Evolutionary conservation across 2,329 filamentous ascomycete genomes (phyloP).

Genomic region (Zasmidium cellare): DNA sequence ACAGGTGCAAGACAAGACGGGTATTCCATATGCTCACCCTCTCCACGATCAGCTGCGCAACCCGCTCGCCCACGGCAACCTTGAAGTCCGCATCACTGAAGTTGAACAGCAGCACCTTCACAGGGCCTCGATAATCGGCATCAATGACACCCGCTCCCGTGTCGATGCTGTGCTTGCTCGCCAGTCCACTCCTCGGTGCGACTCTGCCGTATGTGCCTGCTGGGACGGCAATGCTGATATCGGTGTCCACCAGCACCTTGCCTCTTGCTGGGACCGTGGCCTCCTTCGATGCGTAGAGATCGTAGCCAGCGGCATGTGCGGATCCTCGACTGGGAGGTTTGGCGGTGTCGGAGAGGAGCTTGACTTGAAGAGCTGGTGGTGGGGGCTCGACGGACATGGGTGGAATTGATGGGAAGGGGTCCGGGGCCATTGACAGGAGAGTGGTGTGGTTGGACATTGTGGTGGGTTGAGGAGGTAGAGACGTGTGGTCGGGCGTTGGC

Average conservation of each 20-base stretch:
- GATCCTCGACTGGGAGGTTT: slow-evolving; percentile 84
- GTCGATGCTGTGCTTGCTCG: slow-evolving; percentile 86
- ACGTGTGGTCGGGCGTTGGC: slow-evolving; percentile 32
- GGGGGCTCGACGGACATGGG: slow-evolving; percentile 37
- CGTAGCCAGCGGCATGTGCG: slow-evolving; percentile 88
- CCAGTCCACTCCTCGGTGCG: slow-evolving; percentile 31
- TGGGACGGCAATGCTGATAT: slow-evolving; percentile 87
- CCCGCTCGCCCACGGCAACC: slow-evolving; percentile 80
- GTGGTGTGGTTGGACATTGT: slow-evolving; percentile 10
- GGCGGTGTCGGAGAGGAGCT: slow-evolving; percentile 81
- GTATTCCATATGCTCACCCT: slow-evolving; percentile 51
- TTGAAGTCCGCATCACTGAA: slow-evolving; percentile 78
- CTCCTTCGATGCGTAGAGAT: slow-evolving; percentile 75
- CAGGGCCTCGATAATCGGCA: slow-evolving; percentile 90
- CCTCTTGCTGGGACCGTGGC: slow-evolving; percentile 77
- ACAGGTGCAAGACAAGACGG: neutral
- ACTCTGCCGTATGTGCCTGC: slow-evolving; percentile 79
- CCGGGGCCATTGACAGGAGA: neutral
- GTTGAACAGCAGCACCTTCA: slow-evolving; percentile 96
- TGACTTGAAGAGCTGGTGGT: slow-evolving; percentile 72
- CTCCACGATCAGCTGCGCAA: slow-evolving; percentile 93
- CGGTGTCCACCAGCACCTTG: slow-evolving; percentile 85
- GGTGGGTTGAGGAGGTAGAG: slow-evolving; percentile 21
- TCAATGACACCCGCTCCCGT: slow-evolving; percentile 96
- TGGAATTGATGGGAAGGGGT: slow-evolving; percentile 28